phyloP scores from a whole-genome alignment of 345 rosid genomes.

The Orychophragmus violaceus region DNA sequence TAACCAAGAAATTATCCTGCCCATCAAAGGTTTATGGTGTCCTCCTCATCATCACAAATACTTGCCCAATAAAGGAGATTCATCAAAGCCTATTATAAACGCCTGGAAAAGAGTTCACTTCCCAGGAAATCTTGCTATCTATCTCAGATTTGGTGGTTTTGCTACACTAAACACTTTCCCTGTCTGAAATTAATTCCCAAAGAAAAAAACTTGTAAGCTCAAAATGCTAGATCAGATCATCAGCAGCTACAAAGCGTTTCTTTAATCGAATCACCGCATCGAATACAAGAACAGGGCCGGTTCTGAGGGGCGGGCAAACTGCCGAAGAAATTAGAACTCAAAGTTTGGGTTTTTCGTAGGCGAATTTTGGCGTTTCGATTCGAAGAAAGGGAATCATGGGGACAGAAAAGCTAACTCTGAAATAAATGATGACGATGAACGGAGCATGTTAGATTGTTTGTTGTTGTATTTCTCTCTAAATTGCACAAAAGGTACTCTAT shows the following conservation, averaged over 20 bases:
- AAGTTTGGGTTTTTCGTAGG: constrained; percentile 3
- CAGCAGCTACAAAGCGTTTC: constrained; percentile 3
- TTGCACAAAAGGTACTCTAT: constrained; percentile 3
- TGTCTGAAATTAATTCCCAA: not conserved
- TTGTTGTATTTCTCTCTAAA: constrained; percentile 4
- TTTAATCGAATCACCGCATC: not conserved
- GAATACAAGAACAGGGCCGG: not conserved
- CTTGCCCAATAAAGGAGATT: not conserved
- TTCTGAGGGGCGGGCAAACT: not conserved
- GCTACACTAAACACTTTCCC: constrained; percentile 17
- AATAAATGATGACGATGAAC: not conserved
- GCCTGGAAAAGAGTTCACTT: too few relatives aligned
- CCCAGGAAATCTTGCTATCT: too few relatives aligned
- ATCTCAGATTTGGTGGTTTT: too few relatives aligned
- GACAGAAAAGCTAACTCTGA: not conserved
- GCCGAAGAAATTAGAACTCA: not conserved
- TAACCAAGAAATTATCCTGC: constrained; percentile 22
- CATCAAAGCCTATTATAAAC: too few relatives aligned
- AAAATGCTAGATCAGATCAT: constrained; percentile 14
- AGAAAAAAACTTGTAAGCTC: not conserved
- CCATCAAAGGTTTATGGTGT: constrained; percentile 22
- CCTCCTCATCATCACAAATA: constrained; percentile 21
- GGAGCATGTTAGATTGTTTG: constrained; percentile 3
- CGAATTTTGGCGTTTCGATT: too few relatives aligned
- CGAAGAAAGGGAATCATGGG: not conserved